Base-by-base conservation (phyloP, 148 eudicot species). In the Heliosperma pusillum region DNA sequence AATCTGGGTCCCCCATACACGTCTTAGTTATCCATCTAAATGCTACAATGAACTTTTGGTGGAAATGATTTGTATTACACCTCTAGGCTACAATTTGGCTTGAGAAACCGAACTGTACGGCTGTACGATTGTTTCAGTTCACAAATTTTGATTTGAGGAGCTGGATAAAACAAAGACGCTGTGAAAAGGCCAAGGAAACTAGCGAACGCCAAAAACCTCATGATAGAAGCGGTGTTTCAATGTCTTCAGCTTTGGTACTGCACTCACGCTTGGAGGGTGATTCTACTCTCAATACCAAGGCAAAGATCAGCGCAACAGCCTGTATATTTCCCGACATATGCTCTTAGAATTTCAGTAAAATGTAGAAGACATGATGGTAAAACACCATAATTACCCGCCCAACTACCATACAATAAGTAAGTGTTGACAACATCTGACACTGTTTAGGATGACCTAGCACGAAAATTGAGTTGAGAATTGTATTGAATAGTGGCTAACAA, bases 291-390 rank as follows among this genome's bases (percentile, higher is more conserved):
- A 79, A 67, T 45, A 78, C 62, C 83, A 85, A 67, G 17, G 87
- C 84, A 27, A 78, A 76, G 30, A 79, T 64, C 66, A 85, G 70
- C 47, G 87, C 85, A 29, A 82, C 80, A 80, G 79, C 77, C 87
- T 85, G 78, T 2, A 25, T 19, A 52, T 53, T 59, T 71, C 22
- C 12, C 3, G 16, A 62, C 25, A 56, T 21, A 50, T 24, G 77
- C 56, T 58, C 50, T 76, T 44, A 80, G 45, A 24, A 52, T 11
- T 21, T 15, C 60, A 65, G 9, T 16, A 8, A 33, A 33, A 33
- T 33, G 5, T 33, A 33, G 40, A 33, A 33, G 40, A 33, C 40
- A 33, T 33, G 40, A 33, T 33, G 40, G 40, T 33, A 33, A 33
- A 33, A 33, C 40, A 33, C 5, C 40, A 33, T 33, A 33, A 33